A percentile compares a stretch with the other conserved stretches of the same genome.
Conservation (phyloP, 176 grass and related monocot genomes). For the Zoysia pacifica region DNA sequence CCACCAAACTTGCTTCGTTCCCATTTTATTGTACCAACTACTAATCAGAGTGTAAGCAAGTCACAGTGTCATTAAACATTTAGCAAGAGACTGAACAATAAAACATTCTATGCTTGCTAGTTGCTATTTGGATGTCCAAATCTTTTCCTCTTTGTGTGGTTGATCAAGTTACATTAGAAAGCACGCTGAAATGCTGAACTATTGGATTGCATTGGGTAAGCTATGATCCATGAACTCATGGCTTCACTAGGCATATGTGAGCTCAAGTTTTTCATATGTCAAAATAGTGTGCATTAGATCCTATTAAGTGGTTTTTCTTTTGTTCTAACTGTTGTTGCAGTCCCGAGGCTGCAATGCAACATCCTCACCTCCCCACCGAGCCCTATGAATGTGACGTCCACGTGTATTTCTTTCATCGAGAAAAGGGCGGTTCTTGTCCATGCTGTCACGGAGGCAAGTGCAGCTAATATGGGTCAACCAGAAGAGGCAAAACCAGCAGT, state of each 20-base stretch:
- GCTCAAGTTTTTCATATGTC: neutral
- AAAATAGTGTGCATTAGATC: neutral
- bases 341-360: conserved; percentile 51
- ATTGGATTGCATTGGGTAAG: neutral
- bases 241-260: no score
- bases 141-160: neutral
- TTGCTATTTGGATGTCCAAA: neutral
- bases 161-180: neutral
- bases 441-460: conserved; percentile 50
- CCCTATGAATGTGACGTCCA: conserved; percentile 36
- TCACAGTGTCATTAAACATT: neutral
- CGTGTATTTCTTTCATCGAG: conserved; percentile 26
- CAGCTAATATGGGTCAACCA: conserved; percentile 36
- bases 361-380: conserved; percentile 19
- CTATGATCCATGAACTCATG: neutral
- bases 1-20: neutral
- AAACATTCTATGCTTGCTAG: neutral
- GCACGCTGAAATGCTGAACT: neutral
- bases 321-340: conserved; percentile 45
- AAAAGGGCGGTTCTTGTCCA: conserved; percentile 52
- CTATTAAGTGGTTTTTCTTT: conserved; percentile 18
- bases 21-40: neutral
- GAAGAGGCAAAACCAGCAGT: conserved; percentile 39
- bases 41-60: neutral
- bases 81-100: neutral